Evolutionary conservation across 768 basidiomycete species (phyloP), one percentile per base, ranked within the genome.

Genomic region (Russula lepida): DNA sequence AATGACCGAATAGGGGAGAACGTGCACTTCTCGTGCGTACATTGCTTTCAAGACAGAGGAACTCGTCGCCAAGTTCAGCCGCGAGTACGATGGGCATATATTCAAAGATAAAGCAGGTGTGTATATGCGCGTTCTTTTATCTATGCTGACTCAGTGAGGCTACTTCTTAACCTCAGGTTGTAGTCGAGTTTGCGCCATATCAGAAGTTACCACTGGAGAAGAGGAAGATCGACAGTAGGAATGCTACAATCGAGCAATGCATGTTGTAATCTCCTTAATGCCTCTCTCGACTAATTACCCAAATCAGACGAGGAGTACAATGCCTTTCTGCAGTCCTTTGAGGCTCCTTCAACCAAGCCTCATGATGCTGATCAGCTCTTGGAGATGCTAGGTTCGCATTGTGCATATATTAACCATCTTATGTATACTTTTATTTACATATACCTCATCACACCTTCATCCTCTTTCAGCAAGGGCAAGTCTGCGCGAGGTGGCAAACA

Each of bases 121-220:
- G 84, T 68, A 4, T 32, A 46, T 30, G 41, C 13, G 4, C 19
- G 27, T 48, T 11, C 19, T 37, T 44, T 21, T 44, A 21, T 44
- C n/a, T n/a, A n/a, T n/a, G n/a, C n/a, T n/a, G n/a, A n/a, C 11
- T 4, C 2, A 25, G 30, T 9, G n/a, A 21, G n/a, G n/a, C 39
- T 54, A 49, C 32, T 37, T 27, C 23, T 54, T 48, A 4, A 5
- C 23, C 6, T 12, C 79, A 86, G 52, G 94, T 91, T 1, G 78
- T 97, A 4, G 94, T 99, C 7, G 95, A 99, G 73, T 98, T 89
- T 69, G 89, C 97, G 0, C 92, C 94, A 5, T 91, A 88, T 64
- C 94, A 93, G 71, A 97, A 93, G 69, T 73, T 88, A 12, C 91
- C 94, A 0, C 69, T 80, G 0, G 78, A 80, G 62, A 84, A 88